Base-by-base conservation (phyloP, 176 grass and related monocot species). In the Zea mays region DNA sequence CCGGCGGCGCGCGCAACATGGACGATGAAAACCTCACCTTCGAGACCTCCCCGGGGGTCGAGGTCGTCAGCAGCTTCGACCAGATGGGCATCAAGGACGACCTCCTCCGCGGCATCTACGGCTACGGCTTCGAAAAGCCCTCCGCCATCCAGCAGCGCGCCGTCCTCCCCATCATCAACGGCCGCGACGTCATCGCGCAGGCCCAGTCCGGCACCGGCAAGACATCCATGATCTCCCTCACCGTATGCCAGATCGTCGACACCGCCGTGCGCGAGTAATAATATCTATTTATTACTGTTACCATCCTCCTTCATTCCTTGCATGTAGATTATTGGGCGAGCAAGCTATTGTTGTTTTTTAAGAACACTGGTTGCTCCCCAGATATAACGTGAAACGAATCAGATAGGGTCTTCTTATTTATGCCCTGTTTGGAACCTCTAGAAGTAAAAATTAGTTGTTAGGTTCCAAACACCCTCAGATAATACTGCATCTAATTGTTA, bases 101-200 rank as follows among this genome's bases (percentile, higher is more conserved):
- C 56, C 90, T 99, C 38, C 96, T 99, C 14, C 86, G 90, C 37
- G 96, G 96, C 71, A 92, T 99, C 85, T 99, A 99, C 77, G 81
- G 70, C 36, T 95, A 92, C 59, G 96, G 96, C 66, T 95, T 99
- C 74, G 96, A 95, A 92, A 99, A 99, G 83, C 96, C 96, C 43
- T 95, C 96, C 0, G 92, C 96, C n/a, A 99, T 99, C 90, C 92
- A 95, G 87, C 92, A 99, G 91, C 75, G 92, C n/a, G 92, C 92
- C 62, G 85, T 99, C 34, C 82, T 99, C 75, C 96, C 92, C 46
- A 99, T 99, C 66, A 90, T 94, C 78, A 66, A 62, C 3, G 92
- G 90, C 16, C 87, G 92, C 66, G 95, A 98, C 88, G 95, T 97
- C 71, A 97, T 97, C 65, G 91, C 95, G 7, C 91, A 97, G 87